Percentiles rank a stretch among this genome's conserved stretches.
Evolutionary conservation across 495 filamentous ascomycete genomes (phyloP).

Genomic region (Daldinia vernicosa): DNA sequence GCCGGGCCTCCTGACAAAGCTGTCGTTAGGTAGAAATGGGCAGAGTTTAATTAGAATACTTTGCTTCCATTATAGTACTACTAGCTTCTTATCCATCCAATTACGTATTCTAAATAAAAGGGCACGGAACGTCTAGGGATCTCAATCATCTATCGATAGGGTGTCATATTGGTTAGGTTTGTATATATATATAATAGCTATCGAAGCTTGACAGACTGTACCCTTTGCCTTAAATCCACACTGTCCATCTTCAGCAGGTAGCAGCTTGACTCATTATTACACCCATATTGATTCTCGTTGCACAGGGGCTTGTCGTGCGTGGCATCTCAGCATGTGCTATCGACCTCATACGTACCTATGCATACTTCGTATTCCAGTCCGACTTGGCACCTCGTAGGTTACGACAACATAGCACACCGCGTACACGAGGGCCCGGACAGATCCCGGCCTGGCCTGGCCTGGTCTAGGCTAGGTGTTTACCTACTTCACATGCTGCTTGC

Average conservation of each 20-base stretch:
- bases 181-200: not conserved
- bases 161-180: not conserved
- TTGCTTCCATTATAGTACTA: not conserved
- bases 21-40: not conserved
- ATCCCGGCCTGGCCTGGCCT: slow-evolving; percentile 2
- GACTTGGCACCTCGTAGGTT: slow-evolving; percentile 40
- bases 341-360: slow-evolving; percentile 29
- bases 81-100: not conserved
- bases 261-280: slow-evolving; percentile 33
- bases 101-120: not conserved
- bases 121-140: not conserved
- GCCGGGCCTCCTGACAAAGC: slow-evolving; percentile 1
- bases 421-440: slow-evolving; percentile 24
- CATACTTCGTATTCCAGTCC: slow-evolving; percentile 41
- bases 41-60: not conserved
- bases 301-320: slow-evolving; percentile 25
- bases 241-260: slow-evolving; percentile 18
- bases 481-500: slow-evolving; percentile 29
- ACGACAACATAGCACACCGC: slow-evolving; percentile 25
- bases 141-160: not conserved
- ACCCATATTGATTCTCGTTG: slow-evolving; percentile 22
- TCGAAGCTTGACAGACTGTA: slow-evolving; percentile 10
- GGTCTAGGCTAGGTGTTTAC: not conserved
- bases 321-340: slow-evolving; percentile 24
- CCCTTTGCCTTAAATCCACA: slow-evolving; percentile 34